These are phyloP conservation scores for Xanthoconium separans DNA, from an alignment of 1,284 basidiomycete genomes.

Conservation along the genomic window DNA sequence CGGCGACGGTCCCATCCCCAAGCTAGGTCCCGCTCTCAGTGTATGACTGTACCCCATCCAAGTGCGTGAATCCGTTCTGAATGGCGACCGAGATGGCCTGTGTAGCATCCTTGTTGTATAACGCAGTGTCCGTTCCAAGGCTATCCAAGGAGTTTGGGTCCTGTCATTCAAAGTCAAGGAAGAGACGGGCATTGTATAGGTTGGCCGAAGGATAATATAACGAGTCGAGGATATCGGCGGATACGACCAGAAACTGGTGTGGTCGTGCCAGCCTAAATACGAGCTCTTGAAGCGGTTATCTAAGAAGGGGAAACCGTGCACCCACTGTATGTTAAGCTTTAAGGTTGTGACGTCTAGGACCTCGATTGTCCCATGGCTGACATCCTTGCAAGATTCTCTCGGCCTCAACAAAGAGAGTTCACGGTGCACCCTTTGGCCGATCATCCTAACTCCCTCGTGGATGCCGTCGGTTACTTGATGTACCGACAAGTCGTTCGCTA, in stretches of 20 bases:
- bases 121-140: conserved; percentile 70
- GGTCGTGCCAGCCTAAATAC: conserved; percentile 12
- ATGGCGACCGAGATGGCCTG: conserved; percentile 53
- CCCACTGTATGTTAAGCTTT: conserved; percentile 65
- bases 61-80: conserved; percentile 60
- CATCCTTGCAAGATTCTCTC: conserved; percentile 54
- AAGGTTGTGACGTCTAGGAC: no score
- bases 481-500: conserved; percentile 42
- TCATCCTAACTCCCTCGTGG: conserved; percentile 45
- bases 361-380: conserved; percentile 40
- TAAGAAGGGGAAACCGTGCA: conserved; percentile 26
- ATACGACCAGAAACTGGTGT: neutral
- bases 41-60: conserved; percentile 75
- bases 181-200: conserved; percentile 35
- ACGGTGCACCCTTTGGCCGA: conserved; percentile 63
- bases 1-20: conserved; percentile 52
- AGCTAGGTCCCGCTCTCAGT: conserved; percentile 60
- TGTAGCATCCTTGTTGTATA: conserved; percentile 52
- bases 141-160: conserved; percentile 56
- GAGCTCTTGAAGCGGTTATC: conserved; percentile 4
- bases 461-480: conserved; percentile 63
- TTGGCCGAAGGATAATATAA: conserved; percentile 13
- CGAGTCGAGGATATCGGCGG: conserved; percentile 7
- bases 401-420: conserved; percentile 51
- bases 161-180: conserved; percentile 60